Evolutionary conservation across 495 filamentous ascomycete species (phyloP), one percentile per base, ranked within the genome.

Genomic region (Aspergillus ellipticus): DNA sequence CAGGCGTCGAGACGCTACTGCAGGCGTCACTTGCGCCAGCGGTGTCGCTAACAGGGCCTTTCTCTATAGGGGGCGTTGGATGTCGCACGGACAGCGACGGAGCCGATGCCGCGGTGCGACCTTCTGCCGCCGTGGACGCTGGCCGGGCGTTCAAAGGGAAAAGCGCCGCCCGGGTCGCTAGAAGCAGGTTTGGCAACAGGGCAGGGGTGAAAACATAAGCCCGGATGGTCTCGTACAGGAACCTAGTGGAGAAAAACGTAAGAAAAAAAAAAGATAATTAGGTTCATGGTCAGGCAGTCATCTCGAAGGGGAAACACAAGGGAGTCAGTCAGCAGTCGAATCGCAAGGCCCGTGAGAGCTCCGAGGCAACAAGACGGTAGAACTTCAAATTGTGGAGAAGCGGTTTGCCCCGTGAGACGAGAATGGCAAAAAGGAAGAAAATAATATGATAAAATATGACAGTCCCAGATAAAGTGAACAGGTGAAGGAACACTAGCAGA

Each of bases 61-160:
- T 48, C 41, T 56, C 49, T 19, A 50, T 47, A 54, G 57, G 48
- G 37, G 62, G 37, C 37, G 62, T 60, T 47, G 66, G 56, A 24
- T 64, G 49, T 55, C 65, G 67, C 61, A 64, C 70, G 43, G 60
- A 68, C 51, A 57, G 45, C 45, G 66, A 70, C 60, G 66, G 63
- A 64, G 65, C 53, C 54, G 66, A 58, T 52, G 54, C 54, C 54
- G 57, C 50, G 58, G 42, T 58, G 59, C 47, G 56, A 64, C 55
- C 61, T n/a, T 59, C 61, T 46, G 52, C 46, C 60, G 56, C 53
- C 56, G 55, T 58, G 56, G 60, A 50, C 33, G 66, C 49, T 19
- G 76, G 74, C 51, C 81, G 74, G 17, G 82, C 71, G 72, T 94
- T 92, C 73, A 86, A 82, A 24, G 92, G 91, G 67, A 96, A 96